These are phyloP conservation scores for Pseudopithomyces chartarum DNA, from an alignment of 2,329 filamentous ascomycete species.

Conservation along the genomic window DNA sequence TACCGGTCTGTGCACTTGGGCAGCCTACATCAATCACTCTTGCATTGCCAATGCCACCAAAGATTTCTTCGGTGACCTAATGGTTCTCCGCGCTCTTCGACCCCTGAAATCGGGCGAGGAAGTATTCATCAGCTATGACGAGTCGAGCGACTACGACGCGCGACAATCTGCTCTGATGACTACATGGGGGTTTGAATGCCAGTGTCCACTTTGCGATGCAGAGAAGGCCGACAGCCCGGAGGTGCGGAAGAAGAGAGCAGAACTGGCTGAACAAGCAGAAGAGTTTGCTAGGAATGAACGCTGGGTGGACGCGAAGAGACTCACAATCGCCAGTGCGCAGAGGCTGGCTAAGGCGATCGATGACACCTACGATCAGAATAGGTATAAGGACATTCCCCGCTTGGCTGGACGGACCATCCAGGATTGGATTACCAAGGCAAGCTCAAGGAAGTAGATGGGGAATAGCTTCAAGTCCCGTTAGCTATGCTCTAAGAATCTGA, in stretches of 20 bases:
- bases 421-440: constrained; percentile 28
- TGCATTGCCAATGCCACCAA: constrained; percentile 49
- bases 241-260: constrained; percentile 28
- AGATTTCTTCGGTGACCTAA: constrained; percentile 47
- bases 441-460: constrained; percentile 9
- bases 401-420: constrained; percentile 18
- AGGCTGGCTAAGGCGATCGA: constrained; percentile 25
- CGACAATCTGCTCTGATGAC: constrained; percentile 34
- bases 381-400: constrained; percentile 24
- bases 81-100: constrained; percentile 48
- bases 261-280: constrained; percentile 29
- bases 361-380: constrained; percentile 28
- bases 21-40: constrained; percentile 53
- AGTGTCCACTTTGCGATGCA: constrained; percentile 45
- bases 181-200: constrained; percentile 51
- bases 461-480: not conserved
- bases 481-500: not conserved
- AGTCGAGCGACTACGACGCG: constrained; percentile 38
- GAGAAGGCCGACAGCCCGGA: constrained; percentile 35
- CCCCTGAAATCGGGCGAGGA: constrained; percentile 31
- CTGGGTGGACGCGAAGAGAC: constrained; percentile 34
- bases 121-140: constrained; percentile 34
- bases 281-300: constrained; percentile 28
- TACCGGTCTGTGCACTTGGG: constrained; percentile 48
- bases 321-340: constrained; percentile 30